phyloP scores from a whole-genome alignment of 2,329 filamentous ascomycete genomes.

The Periconia sp. region DNA sequence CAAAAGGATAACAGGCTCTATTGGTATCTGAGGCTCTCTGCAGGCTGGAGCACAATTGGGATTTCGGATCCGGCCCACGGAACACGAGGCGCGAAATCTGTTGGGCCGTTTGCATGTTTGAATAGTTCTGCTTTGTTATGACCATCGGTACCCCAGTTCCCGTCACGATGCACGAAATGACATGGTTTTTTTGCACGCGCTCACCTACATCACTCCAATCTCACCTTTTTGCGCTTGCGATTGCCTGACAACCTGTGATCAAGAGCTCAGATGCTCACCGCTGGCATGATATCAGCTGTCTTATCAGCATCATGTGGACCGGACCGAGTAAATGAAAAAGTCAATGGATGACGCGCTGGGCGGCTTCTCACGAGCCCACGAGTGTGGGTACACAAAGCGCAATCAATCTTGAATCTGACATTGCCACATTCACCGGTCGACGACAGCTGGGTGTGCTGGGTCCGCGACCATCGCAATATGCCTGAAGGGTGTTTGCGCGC shows the following conservation, averaged over 20 bases:
- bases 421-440: constrained; percentile 6
- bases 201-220: constrained; percentile 7
- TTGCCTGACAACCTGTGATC: too few species aligned
- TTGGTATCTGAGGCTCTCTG: constrained; percentile 15
- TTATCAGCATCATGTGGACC: constrained; percentile 19
- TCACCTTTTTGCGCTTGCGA: too few species aligned
- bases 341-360: constrained; percentile 3
- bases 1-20: constrained; percentile 14
- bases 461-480: constrained; percentile 10
- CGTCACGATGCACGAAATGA: too few species aligned
- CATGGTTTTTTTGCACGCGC: constrained; percentile 7
- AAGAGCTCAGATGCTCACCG: constrained; percentile 8
- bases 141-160: too few species aligned
- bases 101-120: constrained; percentile 8
- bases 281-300: constrained; percentile 9
- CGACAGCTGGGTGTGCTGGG: neutral
- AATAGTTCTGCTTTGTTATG: too few species aligned
- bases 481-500: constrained; percentile 2
- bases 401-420: neutral
- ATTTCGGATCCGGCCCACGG: constrained; percentile 6
- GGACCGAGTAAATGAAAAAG: constrained; percentile 4
- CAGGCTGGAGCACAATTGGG: constrained; percentile 12
- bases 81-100: constrained; percentile 9
- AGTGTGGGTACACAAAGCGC: neutral
- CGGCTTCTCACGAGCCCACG: constrained; percentile 1